Percentiles rank a stretch among this genome's conserved stretches.
These are phyloP conservation scores for Phaeosphaeriaceae sp. DNA, from an alignment of 2,329 filamentous ascomycete genomes.

Conservation along the genomic window DNA sequence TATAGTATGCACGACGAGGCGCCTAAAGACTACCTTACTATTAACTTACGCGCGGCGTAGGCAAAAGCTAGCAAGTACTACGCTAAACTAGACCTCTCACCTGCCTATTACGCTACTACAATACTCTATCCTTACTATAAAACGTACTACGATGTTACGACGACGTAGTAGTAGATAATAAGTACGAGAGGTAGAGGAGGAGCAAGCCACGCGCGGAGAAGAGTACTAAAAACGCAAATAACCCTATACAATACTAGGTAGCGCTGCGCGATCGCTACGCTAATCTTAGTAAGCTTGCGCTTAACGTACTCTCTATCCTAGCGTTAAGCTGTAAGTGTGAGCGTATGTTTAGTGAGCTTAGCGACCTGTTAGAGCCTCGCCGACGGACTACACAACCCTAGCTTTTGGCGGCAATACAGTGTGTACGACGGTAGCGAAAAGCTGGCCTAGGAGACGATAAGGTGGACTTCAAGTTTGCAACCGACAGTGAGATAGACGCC, in stretches of 20 bases:
- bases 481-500: slow-evolving; percentile 1
- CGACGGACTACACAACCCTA: not conserved
- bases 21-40: no score
- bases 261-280: slow-evolving; percentile 5
- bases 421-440: no score
- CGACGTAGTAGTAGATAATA: not conserved
- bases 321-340: no score
- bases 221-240: slow-evolving; percentile 2
- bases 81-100: slow-evolving; percentile 4
- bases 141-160: slow-evolving; percentile 8
- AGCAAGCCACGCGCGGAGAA: slow-evolving; percentile 3
- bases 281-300: not conserved
- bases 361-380: no score
- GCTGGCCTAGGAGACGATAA: not conserved
- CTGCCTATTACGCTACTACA: slow-evolving; percentile 6
- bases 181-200: slow-evolving; percentile 5
- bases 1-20: no score
- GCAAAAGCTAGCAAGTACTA: slow-evolving; percentile 2
- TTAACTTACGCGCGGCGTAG: slow-evolving; percentile 33
- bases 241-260: slow-evolving; percentile 8
- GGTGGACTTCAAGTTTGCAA: not conserved
- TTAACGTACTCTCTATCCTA: no score
- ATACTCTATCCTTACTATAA: slow-evolving; percentile 8
- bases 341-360: no score
- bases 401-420: slow-evolving; percentile 5